Base-by-base conservation (phyloP, 2,329 filamentous ascomycete species). In the Penicillium sp. region DNA sequence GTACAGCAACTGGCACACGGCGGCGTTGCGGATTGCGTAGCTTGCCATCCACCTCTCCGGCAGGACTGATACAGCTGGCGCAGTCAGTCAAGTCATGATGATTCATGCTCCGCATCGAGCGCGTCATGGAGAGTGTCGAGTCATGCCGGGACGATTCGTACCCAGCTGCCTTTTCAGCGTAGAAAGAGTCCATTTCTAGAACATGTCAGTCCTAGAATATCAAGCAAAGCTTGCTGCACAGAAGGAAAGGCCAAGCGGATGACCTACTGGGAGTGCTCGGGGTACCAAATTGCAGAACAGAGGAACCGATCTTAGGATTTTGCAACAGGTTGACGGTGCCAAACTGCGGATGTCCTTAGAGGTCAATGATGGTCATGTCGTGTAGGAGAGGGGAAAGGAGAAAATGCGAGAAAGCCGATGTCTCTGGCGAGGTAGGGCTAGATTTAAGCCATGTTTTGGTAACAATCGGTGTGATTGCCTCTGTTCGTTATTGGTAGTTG, bases 1-100 rank as follows among this genome's bases (percentile, higher is more conserved):
- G 39, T 65, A 77, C 75, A 15, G 75, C 75, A 31, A 78, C 71
- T 25, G 68, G 72, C 35, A 79, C 79, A 34, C 79, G 73, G 40
- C 74, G 68, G 41, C 75, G 69, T 16, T 68, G 54, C 8, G 55
- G 58, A 19, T 62, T 64, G 41, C 59, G 61, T 31, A 56, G 59
- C 33, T 70, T 69, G 29, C 54, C 56, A 11, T 72, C 68, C 27
- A 58, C 41, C 13, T 63, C 58, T 13, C 48, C 33, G n/a, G 43
- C 45, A 13, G 53, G 47, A 33, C 51, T 58, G 33, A 53, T 40
- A 34, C 51, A 53, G 28, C 40, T 39, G 21, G 35, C 33, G 16
- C 50, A 50, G 26, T 58, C 48, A 17, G 45, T 20, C 19, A 53
- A 34, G 4, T 60, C 60, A 20, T 58, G 58, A 5, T 56, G 59